Conservation (phyloP, 441 rosid genomes). For the Pelargonium fulgidum region DNA sequence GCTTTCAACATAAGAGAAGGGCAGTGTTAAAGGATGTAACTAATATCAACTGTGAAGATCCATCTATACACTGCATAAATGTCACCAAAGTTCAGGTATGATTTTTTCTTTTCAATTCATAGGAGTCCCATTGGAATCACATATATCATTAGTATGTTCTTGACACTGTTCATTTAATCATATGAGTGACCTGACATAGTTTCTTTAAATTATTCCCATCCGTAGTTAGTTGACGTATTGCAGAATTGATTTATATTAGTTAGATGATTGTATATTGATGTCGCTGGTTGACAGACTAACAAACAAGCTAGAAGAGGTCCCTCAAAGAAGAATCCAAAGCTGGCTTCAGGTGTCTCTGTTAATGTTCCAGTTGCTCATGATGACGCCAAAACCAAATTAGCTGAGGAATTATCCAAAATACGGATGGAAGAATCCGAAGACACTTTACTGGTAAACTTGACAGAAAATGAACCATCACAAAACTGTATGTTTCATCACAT, state of each 20-base stretch:
- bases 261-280: slow-evolving; percentile 12
- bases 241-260: background rate
- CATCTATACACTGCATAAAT: slow-evolving; percentile 28
- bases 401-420: slow-evolving; percentile 65
- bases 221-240: background rate
- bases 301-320: slow-evolving; percentile 34
- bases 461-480: slow-evolving; percentile 23
- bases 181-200: background rate
- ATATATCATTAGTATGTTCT: slow-evolving; percentile 9
- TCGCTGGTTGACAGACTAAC: slow-evolving; percentile 31
- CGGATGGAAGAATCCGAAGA: slow-evolving; percentile 53
- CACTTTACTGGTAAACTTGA: slow-evolving; percentile 23
- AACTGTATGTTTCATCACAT: slow-evolving; percentile 14
- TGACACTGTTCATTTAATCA: background rate
- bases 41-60: slow-evolving; percentile 32
- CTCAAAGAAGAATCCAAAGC: slow-evolving; percentile 29
- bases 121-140: background rate
- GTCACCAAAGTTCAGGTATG: slow-evolving; percentile 46
- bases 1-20: slow-evolving; percentile 61
- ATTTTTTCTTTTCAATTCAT: slow-evolving; percentile 8
- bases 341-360: slow-evolving; percentile 30
- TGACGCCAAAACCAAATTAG: slow-evolving; percentile 51
- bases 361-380: slow-evolving; percentile 35
- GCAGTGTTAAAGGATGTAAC: slow-evolving; percentile 69
- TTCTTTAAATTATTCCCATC: background rate